These are phyloP conservation scores for Grosmannia serpens DNA, from an alignment of 2,329 filamentous ascomycete genomes.

Conservation along the genomic window DNA sequence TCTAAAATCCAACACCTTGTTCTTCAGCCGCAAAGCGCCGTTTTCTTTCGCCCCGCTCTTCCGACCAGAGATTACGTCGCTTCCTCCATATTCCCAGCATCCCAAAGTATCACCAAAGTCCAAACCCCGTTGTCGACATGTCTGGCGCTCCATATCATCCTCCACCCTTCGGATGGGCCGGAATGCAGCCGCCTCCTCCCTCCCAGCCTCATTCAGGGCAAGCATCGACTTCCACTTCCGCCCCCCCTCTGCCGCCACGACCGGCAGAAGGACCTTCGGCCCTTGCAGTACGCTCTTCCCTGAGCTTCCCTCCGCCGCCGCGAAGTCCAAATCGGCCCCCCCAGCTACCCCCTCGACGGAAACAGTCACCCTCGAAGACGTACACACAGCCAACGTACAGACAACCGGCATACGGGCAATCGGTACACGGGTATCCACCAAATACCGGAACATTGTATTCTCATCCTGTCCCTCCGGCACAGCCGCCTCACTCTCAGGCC, in stretches of 20 bases:
- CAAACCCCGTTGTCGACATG: too few species aligned
- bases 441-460: too few species aligned
- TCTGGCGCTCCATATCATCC: too few species aligned
- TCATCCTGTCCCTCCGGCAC: not conserved
- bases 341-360: not conserved
- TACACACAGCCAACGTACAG: not conserved
- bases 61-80: too few species aligned
- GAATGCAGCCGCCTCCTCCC: not conserved
- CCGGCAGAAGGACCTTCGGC: not conserved
- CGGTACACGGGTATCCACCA: too few species aligned
- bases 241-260: not conserved
- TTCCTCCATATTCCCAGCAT: too few species aligned
- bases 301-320: slow-evolving; percentile 8
- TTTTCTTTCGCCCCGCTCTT: too few species aligned
- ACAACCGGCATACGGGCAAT: not conserved
- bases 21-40: too few species aligned
- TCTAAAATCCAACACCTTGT: too few species aligned
- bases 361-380: not conserved
- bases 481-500: not conserved
- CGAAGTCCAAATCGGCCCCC: slow-evolving; percentile 7
- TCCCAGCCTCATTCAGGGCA: too few species aligned
- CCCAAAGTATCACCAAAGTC: too few species aligned
- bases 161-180: too few species aligned
- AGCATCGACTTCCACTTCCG: not conserved
- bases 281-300: not conserved